These are phyloP conservation scores for Raffaelea arxii DNA, from an alignment of 2,329 filamentous ascomycete genomes.

Conservation along the genomic window DNA sequence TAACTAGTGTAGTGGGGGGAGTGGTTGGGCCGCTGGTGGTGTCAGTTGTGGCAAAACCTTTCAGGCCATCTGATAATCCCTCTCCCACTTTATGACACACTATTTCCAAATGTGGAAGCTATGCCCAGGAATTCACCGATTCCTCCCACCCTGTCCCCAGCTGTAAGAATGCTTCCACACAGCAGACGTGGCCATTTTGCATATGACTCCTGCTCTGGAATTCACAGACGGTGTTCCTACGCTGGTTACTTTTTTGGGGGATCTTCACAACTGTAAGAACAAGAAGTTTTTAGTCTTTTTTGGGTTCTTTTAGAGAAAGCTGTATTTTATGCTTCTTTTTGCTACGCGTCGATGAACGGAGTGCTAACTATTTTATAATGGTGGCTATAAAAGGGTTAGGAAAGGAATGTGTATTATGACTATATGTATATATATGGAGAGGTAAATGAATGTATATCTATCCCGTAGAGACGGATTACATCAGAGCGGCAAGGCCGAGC, in stretches of 20 bases:
- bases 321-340: too few relatives aligned
- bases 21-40: not conserved
- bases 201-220: not conserved
- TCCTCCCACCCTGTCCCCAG: not conserved
- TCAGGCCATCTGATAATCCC: not conserved
- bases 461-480: not conserved
- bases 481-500: not conserved
- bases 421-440: not conserved
- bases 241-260: not conserved
- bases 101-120: not conserved
- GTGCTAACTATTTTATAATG: not conserved
- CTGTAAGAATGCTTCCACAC: not conserved
- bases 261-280: too few relatives aligned
- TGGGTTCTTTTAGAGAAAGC: too few relatives aligned
- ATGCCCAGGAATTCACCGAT: not conserved
- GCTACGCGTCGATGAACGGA: too few relatives aligned
- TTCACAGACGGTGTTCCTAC: not conserved
- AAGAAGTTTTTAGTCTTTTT: too few relatives aligned
- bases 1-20: not conserved
- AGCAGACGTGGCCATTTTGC: not conserved
- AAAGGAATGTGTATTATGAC: not conserved
- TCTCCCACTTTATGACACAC: not conserved
- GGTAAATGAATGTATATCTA: not conserved
- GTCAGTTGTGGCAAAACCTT: not conserved
- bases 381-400: not conserved